Base-by-base conservation (phyloP, 306 rosid species). In the Ormosia emarginata region DNA sequence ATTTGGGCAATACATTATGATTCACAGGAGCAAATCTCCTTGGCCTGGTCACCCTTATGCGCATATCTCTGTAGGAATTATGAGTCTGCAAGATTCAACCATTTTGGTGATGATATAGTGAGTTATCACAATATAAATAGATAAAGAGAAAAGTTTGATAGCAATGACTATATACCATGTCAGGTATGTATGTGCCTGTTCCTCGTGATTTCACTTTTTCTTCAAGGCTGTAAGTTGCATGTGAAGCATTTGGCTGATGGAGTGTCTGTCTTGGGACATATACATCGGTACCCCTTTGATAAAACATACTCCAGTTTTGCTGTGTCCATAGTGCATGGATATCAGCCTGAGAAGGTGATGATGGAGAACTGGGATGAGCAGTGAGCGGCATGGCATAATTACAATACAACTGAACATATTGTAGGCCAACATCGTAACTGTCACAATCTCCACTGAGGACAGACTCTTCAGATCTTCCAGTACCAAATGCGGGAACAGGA, bases 131-230 rank as follows among this genome's bases (percentile, higher is more conserved):
- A 15, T 49, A 37, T 33, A 43, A 61, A 56, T 41, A 73, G 46
- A 57, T 33, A 10, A 69, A 68, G 24, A 24, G 3, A 9, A 36
- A 68, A 63, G 50, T 41, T 47, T 33, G 57, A 79, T 41, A 50
- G 55, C 9, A 55, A 77, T 71, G 50, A 61, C 6, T 24, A 46
- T 17, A 63, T 92, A 92, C 97, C 92, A 63, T 3, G 43, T 86
- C 86, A 49, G 97, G 94, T 56, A 92, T 92, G 83, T 79, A 92
- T 17, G 94, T 78, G 59, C 97, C 97, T 2, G 97, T 92, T 83
- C 97, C 97, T 71, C 90, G 89, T 8, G 90, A 87, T 70, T 6
- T 89, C 63, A 66, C 79, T 6, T 6, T 53, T 30, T 75, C 85
- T 18, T 74, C 86, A 70, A 57, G 17, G 85, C 65, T 13, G 61